phyloP scores from a whole-genome alignment of 176 grass and related monocot species.

The Cymbopogon citratus region DNA sequence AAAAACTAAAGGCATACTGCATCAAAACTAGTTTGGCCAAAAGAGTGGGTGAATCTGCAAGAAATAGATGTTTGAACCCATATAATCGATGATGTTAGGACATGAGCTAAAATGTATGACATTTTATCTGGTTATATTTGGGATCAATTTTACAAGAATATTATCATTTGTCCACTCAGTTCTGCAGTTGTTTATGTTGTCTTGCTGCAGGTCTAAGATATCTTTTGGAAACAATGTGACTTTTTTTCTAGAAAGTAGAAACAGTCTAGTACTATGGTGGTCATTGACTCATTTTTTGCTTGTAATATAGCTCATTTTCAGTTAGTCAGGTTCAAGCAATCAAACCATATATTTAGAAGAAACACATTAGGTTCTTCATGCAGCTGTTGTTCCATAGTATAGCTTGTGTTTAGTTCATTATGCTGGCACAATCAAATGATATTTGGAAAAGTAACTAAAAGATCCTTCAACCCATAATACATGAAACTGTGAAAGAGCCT shows the following conservation, averaged over 20 bases:
- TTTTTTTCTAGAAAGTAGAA: background rate
- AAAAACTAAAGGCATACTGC: background rate
- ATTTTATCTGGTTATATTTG: background rate
- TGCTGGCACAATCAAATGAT: background rate
- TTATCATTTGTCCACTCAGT: background rate
- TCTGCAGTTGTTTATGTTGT: background rate
- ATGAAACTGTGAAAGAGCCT: background rate
- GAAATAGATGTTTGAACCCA: background rate
- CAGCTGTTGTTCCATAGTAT: conserved; percentile 6
- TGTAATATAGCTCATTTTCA: conserved; percentile 10
- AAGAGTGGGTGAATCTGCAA: background rate
- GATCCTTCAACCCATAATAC: background rate
- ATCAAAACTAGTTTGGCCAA: background rate
- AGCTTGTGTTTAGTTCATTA: background rate
- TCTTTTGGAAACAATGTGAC: background rate
- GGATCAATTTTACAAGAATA: background rate
- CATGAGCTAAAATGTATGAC: background rate
- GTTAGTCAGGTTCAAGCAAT: background rate
- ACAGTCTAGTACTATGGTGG: background rate
- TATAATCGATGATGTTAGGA: background rate
- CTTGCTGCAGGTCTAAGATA: background rate
- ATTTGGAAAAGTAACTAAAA: conserved; percentile 11
- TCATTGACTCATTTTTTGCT: background rate
- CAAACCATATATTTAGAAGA: background rate
- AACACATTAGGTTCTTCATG: background rate